Conservation (phyloP, 1,139 yeast species). For the Suhomyces choctaworum region DNA sequence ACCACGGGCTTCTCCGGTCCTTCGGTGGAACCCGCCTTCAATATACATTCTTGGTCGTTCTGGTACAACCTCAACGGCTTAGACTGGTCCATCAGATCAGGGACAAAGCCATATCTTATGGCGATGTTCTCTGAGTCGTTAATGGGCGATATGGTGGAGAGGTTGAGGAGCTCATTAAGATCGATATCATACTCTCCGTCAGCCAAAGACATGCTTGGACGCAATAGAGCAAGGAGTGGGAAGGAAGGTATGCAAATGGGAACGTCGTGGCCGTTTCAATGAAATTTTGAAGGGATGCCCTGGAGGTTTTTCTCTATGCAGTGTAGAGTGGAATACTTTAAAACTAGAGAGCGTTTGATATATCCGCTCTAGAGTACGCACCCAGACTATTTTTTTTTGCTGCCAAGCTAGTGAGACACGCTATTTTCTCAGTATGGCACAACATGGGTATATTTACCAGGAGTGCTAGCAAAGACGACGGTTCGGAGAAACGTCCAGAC, state of each 20-base stretch:
- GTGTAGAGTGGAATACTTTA: too few species aligned
- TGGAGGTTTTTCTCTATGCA: too few species aligned
- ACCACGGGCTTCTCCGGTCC: constrained; percentile 28
- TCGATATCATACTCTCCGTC: constrained; percentile 52
- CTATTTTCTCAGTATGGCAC: not conserved
- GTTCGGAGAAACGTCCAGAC: not conserved
- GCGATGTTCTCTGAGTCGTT: constrained; percentile 31
- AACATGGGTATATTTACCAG: constrained; percentile 6
- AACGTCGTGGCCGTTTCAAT: too few species aligned
- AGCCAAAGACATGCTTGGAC: constrained; percentile 28
- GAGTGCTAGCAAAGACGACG: not conserved
- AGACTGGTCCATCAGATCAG: constrained; percentile 43
- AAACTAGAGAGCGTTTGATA: too few species aligned
- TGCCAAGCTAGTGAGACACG: not conserved
- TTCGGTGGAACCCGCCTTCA: constrained; percentile 31
- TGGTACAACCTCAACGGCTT: constrained; percentile 39
- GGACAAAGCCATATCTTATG: constrained; percentile 45
- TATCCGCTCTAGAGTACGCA: too few species aligned
- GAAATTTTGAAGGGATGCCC: too few species aligned
- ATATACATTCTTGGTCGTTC: constrained; percentile 33
- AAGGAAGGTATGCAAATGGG: too few species aligned
- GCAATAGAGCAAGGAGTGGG: not conserved
- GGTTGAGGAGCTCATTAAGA: constrained; percentile 27
- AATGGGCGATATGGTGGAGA: constrained; percentile 14
- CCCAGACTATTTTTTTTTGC: not conserved